These are phyloP conservation scores for Scleroderma bovista DNA, from an alignment of 768 basidiomycete species.

Conservation along the genomic window DNA sequence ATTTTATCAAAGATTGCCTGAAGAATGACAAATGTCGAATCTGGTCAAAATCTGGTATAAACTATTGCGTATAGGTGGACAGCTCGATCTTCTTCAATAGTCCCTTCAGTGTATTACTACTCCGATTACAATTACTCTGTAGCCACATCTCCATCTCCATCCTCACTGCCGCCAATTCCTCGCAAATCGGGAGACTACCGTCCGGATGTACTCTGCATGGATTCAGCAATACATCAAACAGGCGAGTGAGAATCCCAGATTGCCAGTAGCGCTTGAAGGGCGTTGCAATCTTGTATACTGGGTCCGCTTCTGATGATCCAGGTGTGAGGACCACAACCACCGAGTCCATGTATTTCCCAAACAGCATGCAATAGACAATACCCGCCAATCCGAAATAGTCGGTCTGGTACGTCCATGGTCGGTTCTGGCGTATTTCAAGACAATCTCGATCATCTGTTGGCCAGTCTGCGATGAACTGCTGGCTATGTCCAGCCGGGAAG, in stretches of 20 bases:
- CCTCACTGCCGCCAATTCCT: slow-evolving; percentile 60
- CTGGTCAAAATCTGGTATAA: too few species aligned
- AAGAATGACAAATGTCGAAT: too few species aligned
- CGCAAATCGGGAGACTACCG: slow-evolving; percentile 63
- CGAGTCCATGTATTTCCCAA: slow-evolving; percentile 91
- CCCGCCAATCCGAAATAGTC: slow-evolving; percentile 97
- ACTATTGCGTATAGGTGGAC: slow-evolving; percentile 32
- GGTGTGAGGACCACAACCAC: slow-evolving; percentile 42
- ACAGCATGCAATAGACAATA: slow-evolving; percentile 93
- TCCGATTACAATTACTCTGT: slow-evolving; percentile 79
- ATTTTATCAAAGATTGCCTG: too few species aligned
- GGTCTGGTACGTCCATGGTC: slow-evolving; percentile 90
- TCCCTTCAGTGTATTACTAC: slow-evolving; percentile 73
- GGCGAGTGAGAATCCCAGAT: slow-evolving; percentile 70
- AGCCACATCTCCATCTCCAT: slow-evolving; percentile 87
- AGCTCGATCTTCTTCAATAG: slow-evolving; percentile 79
- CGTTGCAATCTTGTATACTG: slow-evolving; percentile 59
- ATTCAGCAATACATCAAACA: slow-evolving; percentile 88
- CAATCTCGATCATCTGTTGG: slow-evolving; percentile 87
- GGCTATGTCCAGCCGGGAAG: slow-evolving; percentile 60
- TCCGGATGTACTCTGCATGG: slow-evolving; percentile 55
- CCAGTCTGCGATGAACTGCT: slow-evolving; percentile 87
- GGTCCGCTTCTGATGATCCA: slow-evolving; percentile 25
- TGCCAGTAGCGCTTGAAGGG: slow-evolving; percentile 97
- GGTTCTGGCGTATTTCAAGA: slow-evolving; percentile 77